Conservation (phyloP, 2,329 filamentous ascomycete genomes). For the Cladosporium sp. region DNA sequence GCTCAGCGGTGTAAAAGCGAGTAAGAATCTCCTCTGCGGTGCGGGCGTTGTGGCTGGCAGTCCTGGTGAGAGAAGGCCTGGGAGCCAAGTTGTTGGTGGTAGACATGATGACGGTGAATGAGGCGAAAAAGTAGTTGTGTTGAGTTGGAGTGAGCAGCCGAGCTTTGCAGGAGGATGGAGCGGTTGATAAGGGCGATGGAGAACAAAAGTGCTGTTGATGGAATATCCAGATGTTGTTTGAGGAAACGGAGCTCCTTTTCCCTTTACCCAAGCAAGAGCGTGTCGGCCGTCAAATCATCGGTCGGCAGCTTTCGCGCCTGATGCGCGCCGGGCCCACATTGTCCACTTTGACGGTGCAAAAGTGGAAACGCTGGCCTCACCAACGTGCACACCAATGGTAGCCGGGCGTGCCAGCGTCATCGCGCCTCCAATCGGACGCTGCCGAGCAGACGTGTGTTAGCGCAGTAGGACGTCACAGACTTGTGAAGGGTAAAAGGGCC, state of each 20-base stretch:
- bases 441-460: slow-evolving; percentile 15
- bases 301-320: slow-evolving; percentile 16
- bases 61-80: slow-evolving; percentile 6
- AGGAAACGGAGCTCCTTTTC: slow-evolving; percentile 11
- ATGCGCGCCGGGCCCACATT: slow-evolving; percentile 16
- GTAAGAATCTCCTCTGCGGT: slow-evolving; percentile 31
- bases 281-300: slow-evolving; percentile 16
- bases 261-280: neutral
- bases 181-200: neutral
- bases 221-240: slow-evolving; percentile 2
- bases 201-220: neutral
- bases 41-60: slow-evolving; percentile 12
- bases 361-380: slow-evolving; percentile 17
- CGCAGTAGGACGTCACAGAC: slow-evolving; percentile 11
- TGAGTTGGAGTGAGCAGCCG: neutral
- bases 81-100: slow-evolving; percentile 13
- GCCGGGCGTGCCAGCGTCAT: neutral
- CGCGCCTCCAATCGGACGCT: slow-evolving; percentile 13
- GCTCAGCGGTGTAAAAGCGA: slow-evolving; percentile 40
- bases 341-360: slow-evolving; percentile 16
- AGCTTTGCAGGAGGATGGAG: neutral
- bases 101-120: slow-evolving; percentile 11
- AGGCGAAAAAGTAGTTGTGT: neutral
- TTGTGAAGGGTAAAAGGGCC: neutral
- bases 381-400: neutral